Conservation (phyloP, 768 basidiomycete genomes). For the Mycena leptocephala region DNA sequence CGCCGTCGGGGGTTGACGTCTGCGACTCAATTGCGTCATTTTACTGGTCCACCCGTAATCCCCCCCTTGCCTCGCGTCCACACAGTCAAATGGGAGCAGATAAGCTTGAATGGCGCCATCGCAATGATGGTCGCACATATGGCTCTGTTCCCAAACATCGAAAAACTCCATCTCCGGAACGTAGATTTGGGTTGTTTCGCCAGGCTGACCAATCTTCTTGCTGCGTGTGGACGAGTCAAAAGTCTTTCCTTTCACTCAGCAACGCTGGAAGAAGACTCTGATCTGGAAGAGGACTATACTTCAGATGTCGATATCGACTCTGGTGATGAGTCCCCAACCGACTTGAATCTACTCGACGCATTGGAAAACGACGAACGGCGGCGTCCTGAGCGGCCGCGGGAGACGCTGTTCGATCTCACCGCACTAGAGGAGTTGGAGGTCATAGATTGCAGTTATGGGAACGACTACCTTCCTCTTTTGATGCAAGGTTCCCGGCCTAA, state of each 20-base stretch:
- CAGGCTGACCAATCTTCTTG: not conserved
- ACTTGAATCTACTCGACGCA: too few species aligned
- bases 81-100: not conserved
- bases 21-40: not conserved
- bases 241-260: not conserved
- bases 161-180: not conserved
- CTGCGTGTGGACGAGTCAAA: not conserved
- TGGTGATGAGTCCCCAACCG: too few species aligned
- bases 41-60: not conserved
- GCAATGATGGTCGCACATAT: not conserved
- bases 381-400: not conserved
- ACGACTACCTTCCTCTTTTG: not conserved
- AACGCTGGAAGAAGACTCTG: too few species aligned
- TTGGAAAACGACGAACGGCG: too few species aligned
- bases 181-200: not conserved
- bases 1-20: not conserved
- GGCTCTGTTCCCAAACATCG: conserved; percentile 13
- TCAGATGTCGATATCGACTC: not conserved
- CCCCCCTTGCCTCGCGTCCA: not conserved
- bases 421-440: not conserved
- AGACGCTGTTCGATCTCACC: not conserved
- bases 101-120: not conserved
- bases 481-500: not conserved
- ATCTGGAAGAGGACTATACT: not conserved
- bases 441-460: not conserved